A percentile compares a stretch with the other conserved stretches of the same genome.
Evolutionary conservation across 2,329 filamentous ascomycete genomes (phyloP).

Genomic region (Orbilia ellipsospora): DNA sequence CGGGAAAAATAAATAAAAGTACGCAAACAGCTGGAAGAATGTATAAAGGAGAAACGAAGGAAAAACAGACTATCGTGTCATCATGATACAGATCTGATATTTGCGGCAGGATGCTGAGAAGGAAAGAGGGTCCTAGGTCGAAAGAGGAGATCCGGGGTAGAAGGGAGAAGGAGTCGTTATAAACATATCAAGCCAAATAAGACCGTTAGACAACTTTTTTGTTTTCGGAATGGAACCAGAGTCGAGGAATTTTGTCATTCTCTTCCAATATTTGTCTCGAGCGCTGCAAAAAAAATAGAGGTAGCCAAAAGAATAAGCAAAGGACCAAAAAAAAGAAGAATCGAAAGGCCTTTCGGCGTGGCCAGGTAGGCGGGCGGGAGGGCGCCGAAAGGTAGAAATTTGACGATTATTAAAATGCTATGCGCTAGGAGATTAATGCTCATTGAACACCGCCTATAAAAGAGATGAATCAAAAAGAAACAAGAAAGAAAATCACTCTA

Average conservation of each 20-base stretch:
- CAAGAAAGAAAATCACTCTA: slow-evolving; percentile 53
- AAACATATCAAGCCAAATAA: slow-evolving; percentile 52
- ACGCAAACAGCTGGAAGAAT: slow-evolving; percentile 55
- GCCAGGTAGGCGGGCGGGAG: background rate
- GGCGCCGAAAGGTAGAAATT: slow-evolving; percentile 23
- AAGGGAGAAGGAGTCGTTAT: slow-evolving; percentile 33
- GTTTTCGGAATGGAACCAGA: slow-evolving; percentile 51
- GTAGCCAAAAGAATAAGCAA: slow-evolving; percentile 56
- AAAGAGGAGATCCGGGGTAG: slow-evolving; percentile 10
- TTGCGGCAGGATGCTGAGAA: slow-evolving; percentile 33
- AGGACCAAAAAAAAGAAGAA: slow-evolving; percentile 58
- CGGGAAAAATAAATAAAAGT: background rate
- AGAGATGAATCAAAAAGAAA: slow-evolving; percentile 36
- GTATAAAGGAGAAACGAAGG: slow-evolving; percentile 45
- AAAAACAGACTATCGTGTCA: slow-evolving; percentile 51
- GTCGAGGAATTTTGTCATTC: slow-evolving; percentile 48
- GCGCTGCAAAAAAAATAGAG: slow-evolving; percentile 58
- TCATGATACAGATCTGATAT: slow-evolving; percentile 55
- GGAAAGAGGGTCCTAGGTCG: slow-evolving; percentile 17
- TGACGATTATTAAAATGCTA: slow-evolving; percentile 55
- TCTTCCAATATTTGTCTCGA: slow-evolving; percentile 43
- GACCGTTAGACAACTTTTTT: slow-evolving; percentile 56
- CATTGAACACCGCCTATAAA: slow-evolving; percentile 52
- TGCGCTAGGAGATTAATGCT: slow-evolving; percentile 55
- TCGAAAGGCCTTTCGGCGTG: slow-evolving; percentile 19